phyloP scores from a whole-genome alignment of 495 filamentous ascomycete genomes.

The Bryoglossum gracile region DNA sequence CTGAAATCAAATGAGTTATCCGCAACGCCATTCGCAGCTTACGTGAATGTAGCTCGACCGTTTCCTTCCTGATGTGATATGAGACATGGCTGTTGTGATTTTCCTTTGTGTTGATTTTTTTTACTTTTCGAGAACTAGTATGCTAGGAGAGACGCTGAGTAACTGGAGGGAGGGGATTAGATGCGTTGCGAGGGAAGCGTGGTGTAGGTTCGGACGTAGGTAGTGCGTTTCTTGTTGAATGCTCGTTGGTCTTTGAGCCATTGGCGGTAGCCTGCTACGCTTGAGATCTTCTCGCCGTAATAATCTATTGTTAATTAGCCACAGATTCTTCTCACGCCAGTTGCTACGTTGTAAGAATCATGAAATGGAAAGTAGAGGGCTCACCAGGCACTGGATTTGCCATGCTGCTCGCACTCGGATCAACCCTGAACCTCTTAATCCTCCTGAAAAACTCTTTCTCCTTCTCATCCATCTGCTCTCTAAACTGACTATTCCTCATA shows the following conservation, averaged over 20 bases:
- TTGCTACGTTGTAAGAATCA: no score
- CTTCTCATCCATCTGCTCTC: slow-evolving; percentile 68
- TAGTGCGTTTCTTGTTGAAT: slow-evolving; percentile 87
- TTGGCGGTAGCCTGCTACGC: slow-evolving; percentile 79
- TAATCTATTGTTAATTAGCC: slow-evolving; percentile 37
- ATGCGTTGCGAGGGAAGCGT: no score
- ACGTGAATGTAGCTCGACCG: no score
- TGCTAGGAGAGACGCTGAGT: no score
- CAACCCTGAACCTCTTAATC: slow-evolving; percentile 83
- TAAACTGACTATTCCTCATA: slow-evolving; percentile 54
- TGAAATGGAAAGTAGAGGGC: slow-evolving; percentile 2
- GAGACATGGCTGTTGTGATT: no score
- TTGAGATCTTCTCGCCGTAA: slow-evolving; percentile 93
- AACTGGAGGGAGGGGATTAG: no score
- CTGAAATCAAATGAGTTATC: no score
- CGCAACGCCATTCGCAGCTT: no score
- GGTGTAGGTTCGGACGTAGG: no score
- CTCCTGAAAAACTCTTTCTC: slow-evolving; percentile 86
- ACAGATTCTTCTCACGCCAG: slow-evolving; percentile 10
- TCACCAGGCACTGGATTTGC: slow-evolving; percentile 41
- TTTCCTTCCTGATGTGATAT: no score
- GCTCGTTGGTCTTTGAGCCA: slow-evolving; percentile 97
- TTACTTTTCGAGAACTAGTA: no score
- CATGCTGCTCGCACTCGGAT: slow-evolving; percentile 55
- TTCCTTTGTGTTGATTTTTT: no score